These are phyloP conservation scores for Podospora pseudocomata DNA, from an alignment of 495 filamentous ascomycete species.

Conservation along the genomic window DNA sequence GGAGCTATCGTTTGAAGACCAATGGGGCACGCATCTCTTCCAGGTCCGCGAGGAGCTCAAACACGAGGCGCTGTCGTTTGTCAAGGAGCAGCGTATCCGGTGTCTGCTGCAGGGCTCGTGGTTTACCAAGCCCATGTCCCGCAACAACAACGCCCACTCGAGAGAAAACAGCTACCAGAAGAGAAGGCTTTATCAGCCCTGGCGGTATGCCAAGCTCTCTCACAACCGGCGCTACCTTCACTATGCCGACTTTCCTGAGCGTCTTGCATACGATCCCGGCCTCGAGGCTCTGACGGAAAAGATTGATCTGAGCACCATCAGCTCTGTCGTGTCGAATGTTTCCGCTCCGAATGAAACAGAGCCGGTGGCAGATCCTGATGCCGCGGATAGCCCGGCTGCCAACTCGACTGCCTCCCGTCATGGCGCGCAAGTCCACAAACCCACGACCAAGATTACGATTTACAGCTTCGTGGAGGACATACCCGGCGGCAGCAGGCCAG, in stretches of 20 bases:
- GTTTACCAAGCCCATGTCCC: conserved; percentile 64
- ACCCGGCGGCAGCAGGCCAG: not conserved
- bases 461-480: conserved; percentile 59
- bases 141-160: conserved; percentile 29
- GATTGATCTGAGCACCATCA: conserved; percentile 83
- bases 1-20: conserved; percentile 86
- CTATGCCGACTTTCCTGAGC: conserved; percentile 78
- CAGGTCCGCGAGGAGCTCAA: conserved; percentile 92
- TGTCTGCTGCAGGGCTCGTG: conserved; percentile 85
- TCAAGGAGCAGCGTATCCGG: conserved; percentile 94
- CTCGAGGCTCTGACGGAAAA: conserved; percentile 75
- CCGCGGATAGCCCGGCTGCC: conserved; percentile 34
- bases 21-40: conserved; percentile 83
- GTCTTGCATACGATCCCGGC: conserved; percentile 60
- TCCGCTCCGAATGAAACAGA: conserved; percentile 57
- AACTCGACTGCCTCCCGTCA: conserved; percentile 30
- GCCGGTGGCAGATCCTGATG: conserved; percentile 32
- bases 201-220: conserved; percentile 83
- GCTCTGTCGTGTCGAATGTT: conserved; percentile 90
- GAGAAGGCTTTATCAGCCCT: conserved; percentile 46
- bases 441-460: conserved; percentile 87
- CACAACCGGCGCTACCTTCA: conserved; percentile 90
- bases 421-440: conserved; percentile 27
- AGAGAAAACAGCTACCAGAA: conserved; percentile 34
- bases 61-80: conserved; percentile 88